phyloP scores from a whole-genome alignment of 208 protist species.

The Trypanosoma cruzi region DNA sequence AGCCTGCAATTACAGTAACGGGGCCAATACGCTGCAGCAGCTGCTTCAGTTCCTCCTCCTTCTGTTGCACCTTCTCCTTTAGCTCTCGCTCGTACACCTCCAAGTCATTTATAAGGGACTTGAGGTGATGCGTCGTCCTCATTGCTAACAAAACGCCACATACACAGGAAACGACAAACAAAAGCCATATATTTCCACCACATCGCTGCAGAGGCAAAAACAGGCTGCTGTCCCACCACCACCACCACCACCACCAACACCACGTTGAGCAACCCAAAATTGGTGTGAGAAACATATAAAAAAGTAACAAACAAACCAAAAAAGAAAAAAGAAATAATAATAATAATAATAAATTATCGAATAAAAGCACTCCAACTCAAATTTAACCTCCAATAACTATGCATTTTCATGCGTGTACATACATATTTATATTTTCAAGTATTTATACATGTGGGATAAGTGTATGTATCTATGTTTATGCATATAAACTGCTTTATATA shows the following conservation, averaged over 20 bases:
- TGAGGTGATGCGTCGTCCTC: conserved; percentile 26
- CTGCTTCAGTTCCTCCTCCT: conserved; percentile 28
- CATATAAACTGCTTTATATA: too few relatives aligned
- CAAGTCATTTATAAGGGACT: conserved; percentile 27
- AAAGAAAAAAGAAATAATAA: neutral
- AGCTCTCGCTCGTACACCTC: conserved; percentile 27
- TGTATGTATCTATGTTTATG: neutral
- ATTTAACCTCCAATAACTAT: neutral
- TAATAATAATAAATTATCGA: too few relatives aligned
- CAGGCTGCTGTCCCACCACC: neutral
- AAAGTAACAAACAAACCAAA: neutral
- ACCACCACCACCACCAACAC: neutral
- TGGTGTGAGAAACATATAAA: neutral
- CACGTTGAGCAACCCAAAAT: neutral
- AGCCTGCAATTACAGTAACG: neutral
- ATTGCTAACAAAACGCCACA: conserved; percentile 6
- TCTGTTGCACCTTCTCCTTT: conserved; percentile 27
- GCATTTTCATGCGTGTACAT: neutral
- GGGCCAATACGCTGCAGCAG: conserved; percentile 16
- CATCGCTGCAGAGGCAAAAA: neutral
- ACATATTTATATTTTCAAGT: neutral
- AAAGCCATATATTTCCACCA: neutral
- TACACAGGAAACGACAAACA: neutral
- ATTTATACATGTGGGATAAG: neutral
- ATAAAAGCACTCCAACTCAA: neutral